Evolutionary conservation across 768 basidiomycete genomes (phyloP).

Genomic region (Xerocomellus amylosporus): DNA sequence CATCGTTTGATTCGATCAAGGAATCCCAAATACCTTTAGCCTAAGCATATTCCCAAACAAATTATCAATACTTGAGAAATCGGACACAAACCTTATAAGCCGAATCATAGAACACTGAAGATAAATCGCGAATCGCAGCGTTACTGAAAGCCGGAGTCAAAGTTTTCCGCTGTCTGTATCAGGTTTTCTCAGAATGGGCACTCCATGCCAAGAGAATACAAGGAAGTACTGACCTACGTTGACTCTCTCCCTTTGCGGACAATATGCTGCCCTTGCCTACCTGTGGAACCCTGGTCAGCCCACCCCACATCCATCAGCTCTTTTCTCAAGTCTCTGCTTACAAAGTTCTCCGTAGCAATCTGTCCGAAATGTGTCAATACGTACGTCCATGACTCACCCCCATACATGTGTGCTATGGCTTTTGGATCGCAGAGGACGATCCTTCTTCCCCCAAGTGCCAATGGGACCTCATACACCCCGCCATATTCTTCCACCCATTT

Average conservation of each 20-base stretch:
- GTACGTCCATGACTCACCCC: constrained; percentile 45
- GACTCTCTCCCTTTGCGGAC: constrained; percentile 42
- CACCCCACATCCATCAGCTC: neutral
- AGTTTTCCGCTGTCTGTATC: constrained; percentile 34
- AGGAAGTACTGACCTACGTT: constrained; percentile 34
- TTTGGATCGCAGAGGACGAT: constrained; percentile 47
- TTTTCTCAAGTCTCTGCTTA: constrained; percentile 9
- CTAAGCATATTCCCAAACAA: constrained; percentile 8
- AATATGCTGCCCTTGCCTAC: constrained; percentile 38
- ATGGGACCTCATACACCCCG: constrained; percentile 41
- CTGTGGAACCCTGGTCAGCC: constrained; percentile 8
- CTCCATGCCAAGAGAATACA: constrained; percentile 20
- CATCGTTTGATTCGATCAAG: constrained; percentile 20
- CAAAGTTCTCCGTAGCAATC: constrained; percentile 23
- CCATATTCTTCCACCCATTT: constrained; percentile 50
- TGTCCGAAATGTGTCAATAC: constrained; percentile 19
- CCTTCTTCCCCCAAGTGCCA: constrained; percentile 31
- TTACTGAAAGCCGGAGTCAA: constrained; percentile 43
- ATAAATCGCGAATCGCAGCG: constrained; percentile 37
- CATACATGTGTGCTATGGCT: constrained; percentile 50
- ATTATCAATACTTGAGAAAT: neutral
- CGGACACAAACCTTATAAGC: constrained; percentile 39
- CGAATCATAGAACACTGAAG: constrained; percentile 40
- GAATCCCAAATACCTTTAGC: constrained; percentile 33
- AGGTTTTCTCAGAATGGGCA: neutral